Base-by-base conservation (phyloP, 306 rosid species). In the Carpinus viminea region DNA sequence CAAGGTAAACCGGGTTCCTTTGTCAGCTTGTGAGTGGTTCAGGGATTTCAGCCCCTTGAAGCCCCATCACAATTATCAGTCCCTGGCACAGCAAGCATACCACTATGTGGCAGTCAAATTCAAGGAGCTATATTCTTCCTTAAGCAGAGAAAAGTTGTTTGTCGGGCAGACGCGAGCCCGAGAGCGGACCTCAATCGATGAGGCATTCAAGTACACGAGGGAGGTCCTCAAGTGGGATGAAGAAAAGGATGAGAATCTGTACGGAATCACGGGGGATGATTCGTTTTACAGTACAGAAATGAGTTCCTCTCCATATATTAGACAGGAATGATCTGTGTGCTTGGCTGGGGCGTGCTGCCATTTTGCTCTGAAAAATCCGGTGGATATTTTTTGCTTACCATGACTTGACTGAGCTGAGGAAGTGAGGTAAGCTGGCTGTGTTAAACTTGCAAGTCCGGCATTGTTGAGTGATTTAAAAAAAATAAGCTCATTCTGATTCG, bases 151-250 rank as follows among this genome's bases (percentile, higher is more conserved):
- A 68, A 93, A 91, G 89, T 80, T 93, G 82, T 93, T 84, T 73
- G 98, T 87, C 64, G 87, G 90, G 54, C 94, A 86, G 74, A 91
- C 93, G 13, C 89, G 88, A 70, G 97, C 83, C 36, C 77, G 90
- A 61, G 98, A 91, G 24, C 91, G 89, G n/a, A 45, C 12, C 47
- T 83, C 98, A 0, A 93, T 91, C 9, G 94, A 93, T 51, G 90
- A 81, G 75, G 96, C 93, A 75, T 91, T 93, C 82, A 91, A 85
- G 83, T 93, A 88, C 84, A 76, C 81, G 18, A 88, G 98, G 82
- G 98, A 93, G 84, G 86, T 93, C 72, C 86, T 93, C 69, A 91
- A 83, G 81, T 93, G 98, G 98, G 88, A 89, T 76, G 98, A 89
- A 75, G 94, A 91, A 83, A 93, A 91, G 80, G 86, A 84, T 76